These are phyloP conservation scores for Rhizophagus clarus DNA, from an alignment of 192 early-diverging fungal species.

Conservation along the genomic window DNA sequence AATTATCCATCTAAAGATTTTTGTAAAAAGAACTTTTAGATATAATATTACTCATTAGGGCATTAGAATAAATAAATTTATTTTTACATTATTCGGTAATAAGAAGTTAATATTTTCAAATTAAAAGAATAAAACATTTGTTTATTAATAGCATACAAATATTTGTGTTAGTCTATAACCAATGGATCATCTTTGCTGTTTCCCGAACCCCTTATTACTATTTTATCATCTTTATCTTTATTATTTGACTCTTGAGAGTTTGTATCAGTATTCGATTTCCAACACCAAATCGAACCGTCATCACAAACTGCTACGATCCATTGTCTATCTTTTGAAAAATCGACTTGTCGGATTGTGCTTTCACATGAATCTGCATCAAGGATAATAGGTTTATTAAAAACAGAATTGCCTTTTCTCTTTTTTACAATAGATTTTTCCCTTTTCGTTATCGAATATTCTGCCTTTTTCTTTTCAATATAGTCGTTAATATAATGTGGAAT, in stretches of 20 bases:
- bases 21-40: neutral
- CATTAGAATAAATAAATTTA: too few relatives aligned
- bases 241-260: neutral
- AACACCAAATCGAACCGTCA: conserved; percentile 28
- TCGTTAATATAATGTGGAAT: conserved; percentile 21
- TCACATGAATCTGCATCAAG: neutral
- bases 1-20: neutral
- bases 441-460: neutral
- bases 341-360: conserved; percentile 18
- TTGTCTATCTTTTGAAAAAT: conserved; percentile 16
- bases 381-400: neutral
- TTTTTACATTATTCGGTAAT: too few relatives aligned
- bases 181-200: conserved; percentile 10
- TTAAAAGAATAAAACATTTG: neutral
- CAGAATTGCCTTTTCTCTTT: neutral
- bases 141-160: neutral
- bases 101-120: neutral
- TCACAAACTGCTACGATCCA: conserved; percentile 26
- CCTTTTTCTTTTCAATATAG: conserved; percentile 20
- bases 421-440: neutral
- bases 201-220: neutral
- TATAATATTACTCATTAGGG: neutral
- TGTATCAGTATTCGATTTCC: conserved; percentile 12
- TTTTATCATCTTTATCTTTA: neutral
- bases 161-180: neutral